Conservation (phyloP, 768 basidiomycete species). For the Rhizopogon roseolus region DNA sequence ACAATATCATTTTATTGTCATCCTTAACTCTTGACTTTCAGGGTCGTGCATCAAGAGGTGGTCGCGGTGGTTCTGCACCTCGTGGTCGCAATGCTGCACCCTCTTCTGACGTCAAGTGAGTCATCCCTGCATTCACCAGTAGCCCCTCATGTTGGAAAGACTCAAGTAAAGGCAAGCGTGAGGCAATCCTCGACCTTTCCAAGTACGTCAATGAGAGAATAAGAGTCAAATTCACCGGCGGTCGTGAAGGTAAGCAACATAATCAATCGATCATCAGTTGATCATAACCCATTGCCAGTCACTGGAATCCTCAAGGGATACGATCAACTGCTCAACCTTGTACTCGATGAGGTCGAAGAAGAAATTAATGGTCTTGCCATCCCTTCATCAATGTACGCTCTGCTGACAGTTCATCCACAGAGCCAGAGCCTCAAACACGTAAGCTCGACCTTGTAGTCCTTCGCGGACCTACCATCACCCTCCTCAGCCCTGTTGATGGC, state of each 20-base stretch:
- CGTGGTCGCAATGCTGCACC: conserved; percentile 14
- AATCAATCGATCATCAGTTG: background rate
- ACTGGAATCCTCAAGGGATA: conserved; percentile 92
- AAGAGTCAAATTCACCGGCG: conserved; percentile 97
- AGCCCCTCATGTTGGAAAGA: conserved; percentile 22
- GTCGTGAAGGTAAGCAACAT: conserved; percentile 70
- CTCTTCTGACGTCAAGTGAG: conserved; percentile 24
- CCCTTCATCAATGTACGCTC: background rate
- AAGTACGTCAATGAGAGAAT: conserved; percentile 93
- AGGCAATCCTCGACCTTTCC: conserved; percentile 92
- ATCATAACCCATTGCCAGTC: conserved; percentile 42
- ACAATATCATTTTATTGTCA: background rate
- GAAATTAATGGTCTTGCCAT: conserved; percentile 54
- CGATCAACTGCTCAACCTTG: conserved; percentile 94
- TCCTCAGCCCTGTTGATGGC: conserved; percentile 93
- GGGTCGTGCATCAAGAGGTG: conserved; percentile 59
- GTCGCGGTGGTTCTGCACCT: conserved; percentile 33
- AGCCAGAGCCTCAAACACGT: conserved; percentile 60
- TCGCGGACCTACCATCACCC: conserved; percentile 89
- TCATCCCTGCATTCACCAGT: conserved; percentile 1
- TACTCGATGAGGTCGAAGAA: conserved; percentile 94
- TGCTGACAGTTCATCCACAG: conserved; percentile 26
- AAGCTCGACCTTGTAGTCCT: conserved; percentile 83
- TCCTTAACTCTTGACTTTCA: conserved; percentile 29
- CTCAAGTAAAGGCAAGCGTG: conserved; percentile 53